Evolutionary conservation across 768 basidiomycete species (phyloP).

Genomic region (Dendrothele bispora): DNA sequence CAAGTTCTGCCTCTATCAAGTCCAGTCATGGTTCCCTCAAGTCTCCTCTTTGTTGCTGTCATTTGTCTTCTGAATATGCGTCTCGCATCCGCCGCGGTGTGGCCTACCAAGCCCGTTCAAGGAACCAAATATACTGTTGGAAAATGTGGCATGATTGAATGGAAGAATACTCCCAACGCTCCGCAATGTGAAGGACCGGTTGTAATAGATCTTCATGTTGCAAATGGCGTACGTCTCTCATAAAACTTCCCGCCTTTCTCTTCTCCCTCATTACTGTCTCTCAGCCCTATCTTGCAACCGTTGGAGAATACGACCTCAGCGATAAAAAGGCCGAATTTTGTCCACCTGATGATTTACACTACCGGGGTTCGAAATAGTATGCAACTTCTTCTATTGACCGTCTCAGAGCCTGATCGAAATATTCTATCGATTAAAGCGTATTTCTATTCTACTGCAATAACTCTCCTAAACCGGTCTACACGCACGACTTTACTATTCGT

Average conservation of each 20-base stretch:
- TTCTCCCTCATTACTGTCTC: not conserved
- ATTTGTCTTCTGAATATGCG: not conserved
- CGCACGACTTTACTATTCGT: conserved; percentile 50
- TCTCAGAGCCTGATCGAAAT: not conserved
- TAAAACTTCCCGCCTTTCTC: not conserved
- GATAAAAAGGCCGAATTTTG: conserved; percentile 21
- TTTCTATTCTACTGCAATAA: conserved; percentile 32
- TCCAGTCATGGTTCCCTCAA: no score
- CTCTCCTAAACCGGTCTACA: conserved; percentile 44
- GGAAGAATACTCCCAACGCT: conserved; percentile 54
- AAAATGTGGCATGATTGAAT: conserved; percentile 39
- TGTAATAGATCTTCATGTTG: conserved; percentile 45
- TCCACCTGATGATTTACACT: conserved; percentile 28
- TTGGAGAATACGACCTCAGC: conserved; percentile 47
- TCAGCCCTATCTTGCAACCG: conserved; percentile 39
- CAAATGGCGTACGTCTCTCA: conserved; percentile 43
- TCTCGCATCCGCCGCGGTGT: conserved; percentile 36
- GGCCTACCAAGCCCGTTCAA: conserved; percentile 50
- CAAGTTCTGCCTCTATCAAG: no score
- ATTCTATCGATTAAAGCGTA: conserved; percentile 26
- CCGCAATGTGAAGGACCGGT: conserved; percentile 45
- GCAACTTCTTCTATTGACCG: conserved; percentile 8
- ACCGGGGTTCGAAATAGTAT: conserved; percentile 31
- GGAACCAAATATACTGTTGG: conserved; percentile 46
- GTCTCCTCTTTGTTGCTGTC: not conserved